Base-by-base conservation (phyloP, 106 monocot genomes). In the Iris macrosiphon region DNA sequence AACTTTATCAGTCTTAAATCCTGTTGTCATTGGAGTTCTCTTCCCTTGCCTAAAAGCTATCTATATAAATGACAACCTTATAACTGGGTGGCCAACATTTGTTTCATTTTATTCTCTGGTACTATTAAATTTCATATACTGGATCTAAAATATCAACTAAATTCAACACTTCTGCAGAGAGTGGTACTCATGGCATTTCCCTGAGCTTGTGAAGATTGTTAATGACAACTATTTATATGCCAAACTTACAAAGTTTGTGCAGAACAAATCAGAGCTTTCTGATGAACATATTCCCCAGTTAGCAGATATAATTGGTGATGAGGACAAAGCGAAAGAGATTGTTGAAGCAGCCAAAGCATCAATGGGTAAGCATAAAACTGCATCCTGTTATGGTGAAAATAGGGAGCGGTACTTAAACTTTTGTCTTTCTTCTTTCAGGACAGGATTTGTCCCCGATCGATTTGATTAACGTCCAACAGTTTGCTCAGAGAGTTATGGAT, bases 111-210 rank as follows among this genome's bases (percentile, higher is more conserved):
- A n/a, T n/a, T n/a, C n/a, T n/a, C n/a, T n/a, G n/a, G n/a, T n/a
- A n/a, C n/a, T n/a, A n/a, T n/a, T n/a, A n/a, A n/a, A n/a, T n/a
- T n/a, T n/a, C n/a, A n/a, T n/a, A n/a, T n/a, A n/a, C n/a, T n/a
- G n/a, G 28, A 47, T 52, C 16, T 33, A 19, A 32, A 53, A 17
- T 20, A 32, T 53, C 3, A 2, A 32, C 14, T 4, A 2, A 56
- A 12, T 38, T 15, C 22, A 56, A 14, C 38, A 19, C 27, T 34
- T 68, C 3, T 79, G 31, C 69, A 93, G 93, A 61, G 94, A 94
- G 29, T 94, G 94, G 94, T 89, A 85, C 31, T 81, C 81, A 4
- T 94, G 88, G 84, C 94, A 94, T 82, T 94, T 94, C 38, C 88
- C 88, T 4, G 94, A 89, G 70, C 64, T 88, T 1, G 75, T 76